These are phyloP conservation scores for Cornus controversa DNA, from an alignment of 148 eudicot genomes.

Conservation along the genomic window DNA sequence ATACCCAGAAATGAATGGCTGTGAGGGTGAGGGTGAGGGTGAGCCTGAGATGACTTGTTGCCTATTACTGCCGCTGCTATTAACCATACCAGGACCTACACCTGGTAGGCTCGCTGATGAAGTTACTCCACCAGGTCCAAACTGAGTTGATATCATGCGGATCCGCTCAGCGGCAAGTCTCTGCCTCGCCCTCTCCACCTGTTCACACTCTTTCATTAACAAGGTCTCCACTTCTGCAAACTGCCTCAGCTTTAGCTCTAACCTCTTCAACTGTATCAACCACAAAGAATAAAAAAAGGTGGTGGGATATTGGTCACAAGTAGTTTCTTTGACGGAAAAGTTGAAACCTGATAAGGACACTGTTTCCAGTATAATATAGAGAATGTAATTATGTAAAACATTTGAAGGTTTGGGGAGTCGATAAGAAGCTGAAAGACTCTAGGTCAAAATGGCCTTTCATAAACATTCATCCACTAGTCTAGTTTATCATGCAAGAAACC, in stretches of 20 bases:
- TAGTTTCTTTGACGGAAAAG: not conserved
- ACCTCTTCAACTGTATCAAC: constrained; percentile 71
- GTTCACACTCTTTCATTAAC: constrained; percentile 93
- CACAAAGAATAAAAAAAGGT: not conserved
- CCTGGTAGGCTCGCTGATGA: constrained; percentile 39
- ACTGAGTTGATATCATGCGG: constrained; percentile 52
- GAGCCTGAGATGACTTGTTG: constrained; percentile 47
- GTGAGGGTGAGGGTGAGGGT: constrained; percentile 51
- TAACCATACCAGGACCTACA: constrained; percentile 29
- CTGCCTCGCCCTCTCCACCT: constrained; percentile 84
- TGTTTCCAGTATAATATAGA: no score
- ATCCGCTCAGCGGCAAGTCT: constrained; percentile 71
- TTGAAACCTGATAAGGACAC: not conserved
- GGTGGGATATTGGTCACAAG: not conserved
- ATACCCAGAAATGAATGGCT: constrained; percentile 57
- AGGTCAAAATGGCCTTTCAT: not conserved
- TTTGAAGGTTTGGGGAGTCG: not conserved
- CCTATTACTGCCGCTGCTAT: constrained; percentile 45
- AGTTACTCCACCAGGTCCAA: constrained; percentile 49
- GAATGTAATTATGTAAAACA: no score
- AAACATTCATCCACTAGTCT: not conserved
- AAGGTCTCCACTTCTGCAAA: constrained; percentile 94
- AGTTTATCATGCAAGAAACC: no score
- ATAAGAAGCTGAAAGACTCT: not conserved
- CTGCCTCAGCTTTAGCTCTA: constrained; percentile 95